phyloP scores from a whole-genome alignment of 257 asterid species.

The Gynochthodes officinalis region DNA sequence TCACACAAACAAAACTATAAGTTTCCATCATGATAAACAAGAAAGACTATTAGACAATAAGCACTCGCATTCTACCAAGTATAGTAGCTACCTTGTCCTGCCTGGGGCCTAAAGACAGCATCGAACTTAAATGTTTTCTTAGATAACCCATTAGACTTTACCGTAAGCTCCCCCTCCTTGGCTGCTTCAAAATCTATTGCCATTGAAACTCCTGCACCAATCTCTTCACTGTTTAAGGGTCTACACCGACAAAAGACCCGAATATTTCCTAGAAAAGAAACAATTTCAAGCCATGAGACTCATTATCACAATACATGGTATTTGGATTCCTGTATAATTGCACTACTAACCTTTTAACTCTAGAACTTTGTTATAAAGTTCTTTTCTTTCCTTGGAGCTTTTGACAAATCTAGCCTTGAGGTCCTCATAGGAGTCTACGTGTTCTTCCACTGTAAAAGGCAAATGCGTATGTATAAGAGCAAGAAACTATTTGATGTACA shows the following conservation, averaged over 20 bases:
- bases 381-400: conserved; percentile 71
- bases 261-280: conserved; percentile 66
- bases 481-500: neutral
- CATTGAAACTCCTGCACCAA: conserved; percentile 57
- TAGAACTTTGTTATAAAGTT: conserved; percentile 80
- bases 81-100: conserved; percentile 58
- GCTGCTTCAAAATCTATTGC: conserved; percentile 79
- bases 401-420: conserved; percentile 57
- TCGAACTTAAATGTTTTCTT: conserved; percentile 76
- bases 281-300: conserved; percentile 18
- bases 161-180: conserved; percentile 77
- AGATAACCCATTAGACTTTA: conserved; percentile 61
- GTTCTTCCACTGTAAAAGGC: conserved; percentile 56
- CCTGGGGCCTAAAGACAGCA: conserved; percentile 76
- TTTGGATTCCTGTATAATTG: neutral
- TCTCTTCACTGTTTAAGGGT: conserved; percentile 75
- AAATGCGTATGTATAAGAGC: conserved; percentile 8
- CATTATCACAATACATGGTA: neutral
- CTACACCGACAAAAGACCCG: conserved; percentile 97
- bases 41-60: neutral
- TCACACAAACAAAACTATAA: conserved; percentile 20
- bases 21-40: neutral
- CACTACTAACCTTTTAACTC: conserved; percentile 71
- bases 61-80: neutral
- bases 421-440: conserved; percentile 53